These are phyloP conservation scores for Xylaria polymorpha DNA, from an alignment of 2,329 filamentous ascomycete genomes.

Conservation along the genomic window DNA sequence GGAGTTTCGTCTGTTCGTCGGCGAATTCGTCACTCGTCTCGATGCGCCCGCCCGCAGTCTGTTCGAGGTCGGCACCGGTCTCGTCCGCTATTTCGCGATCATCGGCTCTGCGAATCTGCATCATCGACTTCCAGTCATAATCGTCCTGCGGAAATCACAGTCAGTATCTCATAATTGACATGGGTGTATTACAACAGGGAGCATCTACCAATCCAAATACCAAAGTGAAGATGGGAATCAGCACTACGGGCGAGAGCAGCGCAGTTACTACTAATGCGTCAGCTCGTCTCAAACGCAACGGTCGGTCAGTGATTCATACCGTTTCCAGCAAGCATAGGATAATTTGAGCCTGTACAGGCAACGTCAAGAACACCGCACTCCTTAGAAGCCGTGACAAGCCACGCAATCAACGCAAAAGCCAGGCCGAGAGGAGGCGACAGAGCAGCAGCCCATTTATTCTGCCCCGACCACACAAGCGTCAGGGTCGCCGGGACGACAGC, in stretches of 20 bases:
- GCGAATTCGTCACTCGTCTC: constrained; percentile 50
- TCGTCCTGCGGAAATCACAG: constrained; percentile 58
- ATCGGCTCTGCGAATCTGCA: constrained; percentile 79
- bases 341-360: constrained; percentile 82
- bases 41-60: constrained; percentile 61
- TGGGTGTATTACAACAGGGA: no score
- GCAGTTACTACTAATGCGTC: constrained; percentile 68
- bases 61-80: constrained; percentile 74
- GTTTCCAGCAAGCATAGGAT: constrained; percentile 89
- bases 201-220: constrained; percentile 65
- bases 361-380: constrained; percentile 77
- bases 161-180: not conserved
- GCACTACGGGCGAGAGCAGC: constrained; percentile 78
- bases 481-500: constrained; percentile 86
- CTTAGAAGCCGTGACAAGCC: constrained; percentile 80
- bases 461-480: constrained; percentile 82
- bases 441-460: constrained; percentile 80
- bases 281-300: constrained; percentile 15
- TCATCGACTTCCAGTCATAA: constrained; percentile 90
- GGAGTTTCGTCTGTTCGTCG: constrained; percentile 43
- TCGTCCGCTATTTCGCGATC: constrained; percentile 76
- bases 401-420: constrained; percentile 75
- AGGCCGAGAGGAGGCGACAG: constrained; percentile 77
- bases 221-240: constrained; percentile 81
- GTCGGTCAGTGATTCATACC: constrained; percentile 20